Conservation (phyloP, 2,329 filamentous ascomycete genomes). For the Raffaelea ambrosiae region DNA sequence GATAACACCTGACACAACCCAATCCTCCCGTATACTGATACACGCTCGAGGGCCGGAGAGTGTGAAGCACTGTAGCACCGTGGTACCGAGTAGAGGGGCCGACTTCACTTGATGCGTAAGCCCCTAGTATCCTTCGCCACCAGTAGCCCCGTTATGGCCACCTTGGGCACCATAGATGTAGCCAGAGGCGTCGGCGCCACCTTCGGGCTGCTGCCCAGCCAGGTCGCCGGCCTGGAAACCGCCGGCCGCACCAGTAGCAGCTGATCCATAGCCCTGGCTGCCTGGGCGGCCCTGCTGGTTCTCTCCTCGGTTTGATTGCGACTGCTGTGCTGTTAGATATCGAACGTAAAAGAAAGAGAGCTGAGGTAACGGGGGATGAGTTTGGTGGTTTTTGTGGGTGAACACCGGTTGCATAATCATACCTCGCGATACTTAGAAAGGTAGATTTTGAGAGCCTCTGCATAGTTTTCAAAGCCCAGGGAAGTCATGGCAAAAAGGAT, state of each 20-base stretch:
- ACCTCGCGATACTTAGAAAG: slow-evolving; percentile 96
- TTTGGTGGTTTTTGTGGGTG: no score
- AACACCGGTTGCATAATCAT: no score
- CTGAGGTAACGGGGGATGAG: no score
- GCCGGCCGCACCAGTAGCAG: slow-evolving; percentile 25
- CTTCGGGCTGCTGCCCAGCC: slow-evolving; percentile 32
- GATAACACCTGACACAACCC: not conserved
- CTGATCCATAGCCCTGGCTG: slow-evolving; percentile 43
- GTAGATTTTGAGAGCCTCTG: slow-evolving; percentile 96
- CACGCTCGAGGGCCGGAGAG: slow-evolving; percentile 4
- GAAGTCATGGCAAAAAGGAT: slow-evolving; percentile 99
- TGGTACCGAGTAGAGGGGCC: not conserved
- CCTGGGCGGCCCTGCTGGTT: slow-evolving; percentile 39
- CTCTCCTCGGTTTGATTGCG: slow-evolving; percentile 66
- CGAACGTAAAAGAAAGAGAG: not conserved
- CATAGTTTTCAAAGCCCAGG: slow-evolving; percentile 96
- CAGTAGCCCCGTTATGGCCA: slow-evolving; percentile 50
- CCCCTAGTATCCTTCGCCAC: slow-evolving; percentile 42
- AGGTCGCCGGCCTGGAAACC: slow-evolving; percentile 37
- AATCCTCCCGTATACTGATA: slow-evolving; percentile 7
- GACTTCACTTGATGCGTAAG: not conserved
- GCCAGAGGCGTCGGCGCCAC: slow-evolving; percentile 26
- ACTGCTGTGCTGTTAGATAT: slow-evolving; percentile 36
- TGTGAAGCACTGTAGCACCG: not conserved
- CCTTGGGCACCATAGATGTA: slow-evolving; percentile 48